These are phyloP conservation scores for Fusarium albosuccineum DNA, from an alignment of 2,329 filamentous ascomycete genomes.

Conservation along the genomic window DNA sequence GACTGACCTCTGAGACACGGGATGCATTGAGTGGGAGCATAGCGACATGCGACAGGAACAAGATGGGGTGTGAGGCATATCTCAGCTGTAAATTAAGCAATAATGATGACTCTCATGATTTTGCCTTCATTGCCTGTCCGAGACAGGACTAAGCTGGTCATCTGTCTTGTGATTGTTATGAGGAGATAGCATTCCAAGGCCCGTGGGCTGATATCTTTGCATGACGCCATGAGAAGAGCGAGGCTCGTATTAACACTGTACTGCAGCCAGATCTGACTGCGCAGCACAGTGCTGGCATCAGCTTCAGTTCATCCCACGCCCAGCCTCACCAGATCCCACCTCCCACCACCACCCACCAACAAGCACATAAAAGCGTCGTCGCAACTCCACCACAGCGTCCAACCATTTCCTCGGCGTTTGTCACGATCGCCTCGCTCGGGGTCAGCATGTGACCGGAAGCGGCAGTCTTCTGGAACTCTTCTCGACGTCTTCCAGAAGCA, in stretches of 20 bases:
- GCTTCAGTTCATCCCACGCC: background rate
- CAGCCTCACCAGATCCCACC: constrained; percentile 15
- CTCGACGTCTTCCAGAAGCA: constrained; percentile 37
- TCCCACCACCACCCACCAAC: constrained; percentile 28
- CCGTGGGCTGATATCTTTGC: constrained; percentile 32
- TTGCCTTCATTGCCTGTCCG: constrained; percentile 1
- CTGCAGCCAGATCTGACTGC: rapidly evolving
- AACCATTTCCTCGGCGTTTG: constrained; percentile 49
- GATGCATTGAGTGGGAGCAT: constrained; percentile 13
- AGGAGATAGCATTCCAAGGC: constrained; percentile 8
- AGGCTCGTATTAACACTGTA: constrained; percentile 11
- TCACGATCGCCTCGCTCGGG: constrained; percentile 45
- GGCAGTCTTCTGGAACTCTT: constrained; percentile 46
- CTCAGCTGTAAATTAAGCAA: background rate
- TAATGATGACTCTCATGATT: constrained; percentile 5
- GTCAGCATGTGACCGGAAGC: constrained; percentile 44
- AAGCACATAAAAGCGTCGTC: constrained; percentile 22
- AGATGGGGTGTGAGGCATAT: background rate
- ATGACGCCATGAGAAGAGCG: constrained; percentile 28
- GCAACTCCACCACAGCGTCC: constrained; percentile 44
- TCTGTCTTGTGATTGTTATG: constrained; percentile 12
- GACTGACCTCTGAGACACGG: background rate
- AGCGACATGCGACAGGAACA: constrained; percentile 27
- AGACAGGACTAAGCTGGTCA: background rate
- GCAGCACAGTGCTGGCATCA: constrained; percentile 9